Conservation (phyloP, 164 flowering plant species). For the Dillenia turbinata region DNA sequence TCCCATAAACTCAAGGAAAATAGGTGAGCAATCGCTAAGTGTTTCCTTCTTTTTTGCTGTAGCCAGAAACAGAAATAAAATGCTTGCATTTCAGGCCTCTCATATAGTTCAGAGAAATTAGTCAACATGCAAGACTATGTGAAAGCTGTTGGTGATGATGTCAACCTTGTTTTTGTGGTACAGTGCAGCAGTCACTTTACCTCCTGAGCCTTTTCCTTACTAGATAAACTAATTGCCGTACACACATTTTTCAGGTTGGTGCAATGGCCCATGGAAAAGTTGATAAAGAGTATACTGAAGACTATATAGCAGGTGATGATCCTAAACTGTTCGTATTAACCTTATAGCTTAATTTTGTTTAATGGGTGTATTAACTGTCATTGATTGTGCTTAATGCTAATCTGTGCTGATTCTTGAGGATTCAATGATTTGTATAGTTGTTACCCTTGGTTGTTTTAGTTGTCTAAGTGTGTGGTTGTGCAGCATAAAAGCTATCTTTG, state of each 20-base stretch:
- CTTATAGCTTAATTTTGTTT: background rate
- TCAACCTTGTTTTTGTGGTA: constrained; percentile 82
- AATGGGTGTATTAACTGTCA: background rate
- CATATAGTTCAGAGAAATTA: constrained; percentile 70
- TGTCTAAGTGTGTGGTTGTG: too few species aligned
- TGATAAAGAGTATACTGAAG: constrained; percentile 51
- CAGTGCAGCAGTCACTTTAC: constrained; percentile 5
- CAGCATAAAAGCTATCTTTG: too few species aligned
- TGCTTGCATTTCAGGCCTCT: constrained; percentile 54
- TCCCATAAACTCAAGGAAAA: constrained; percentile 65
- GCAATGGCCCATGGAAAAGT: constrained; percentile 86
- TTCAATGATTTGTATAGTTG: too few species aligned
- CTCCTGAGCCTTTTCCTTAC: background rate
- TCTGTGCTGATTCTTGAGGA: too few species aligned
- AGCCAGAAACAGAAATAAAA: background rate
- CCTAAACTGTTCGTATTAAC: background rate
- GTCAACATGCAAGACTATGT: constrained; percentile 53
- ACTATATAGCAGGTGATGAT: constrained; percentile 53
- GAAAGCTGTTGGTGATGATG: constrained; percentile 33
- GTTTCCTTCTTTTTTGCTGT: background rate
- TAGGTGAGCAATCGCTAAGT: constrained; percentile 44
- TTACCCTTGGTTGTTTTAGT: too few species aligned
- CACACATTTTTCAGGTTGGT: constrained; percentile 50
- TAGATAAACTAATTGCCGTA: background rate
- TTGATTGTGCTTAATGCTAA: too few species aligned